A percentile compares a stretch with the other conserved stretches of the same genome.
phyloP scores from a whole-genome alignment of 2,329 filamentous ascomycete genomes.

The Aureobasidium pullulans region DNA sequence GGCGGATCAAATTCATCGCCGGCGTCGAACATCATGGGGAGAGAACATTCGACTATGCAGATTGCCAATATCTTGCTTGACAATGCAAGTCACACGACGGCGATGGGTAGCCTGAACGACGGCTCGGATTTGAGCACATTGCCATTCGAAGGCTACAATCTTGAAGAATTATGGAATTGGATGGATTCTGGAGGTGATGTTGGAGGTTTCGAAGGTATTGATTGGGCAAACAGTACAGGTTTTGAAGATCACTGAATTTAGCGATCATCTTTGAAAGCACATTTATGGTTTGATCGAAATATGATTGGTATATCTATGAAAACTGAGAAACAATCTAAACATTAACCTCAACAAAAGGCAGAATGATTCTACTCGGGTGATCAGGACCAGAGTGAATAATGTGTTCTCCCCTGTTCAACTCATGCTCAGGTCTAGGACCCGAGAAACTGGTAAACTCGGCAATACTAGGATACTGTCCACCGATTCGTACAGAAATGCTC shows the following conservation, averaged over 20 bases:
- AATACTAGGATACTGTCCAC: conserved; percentile 8
- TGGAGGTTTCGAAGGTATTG: neutral
- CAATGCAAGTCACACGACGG: neutral
- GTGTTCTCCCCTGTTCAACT: conserved; percentile 10
- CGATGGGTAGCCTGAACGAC: neutral
- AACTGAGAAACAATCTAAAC: neutral
- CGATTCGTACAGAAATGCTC: conserved; percentile 2
- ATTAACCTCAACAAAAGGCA: neutral
- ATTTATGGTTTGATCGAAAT: neutral
- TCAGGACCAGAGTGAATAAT: conserved; percentile 5
- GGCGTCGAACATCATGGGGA: neutral
- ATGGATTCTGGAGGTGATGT: conserved; percentile 7
- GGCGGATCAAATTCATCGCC: neutral
- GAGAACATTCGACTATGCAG: conserved; percentile 9
- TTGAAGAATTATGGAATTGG: conserved; percentile 11
- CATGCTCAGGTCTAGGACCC: neutral
- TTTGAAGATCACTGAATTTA: neutral
- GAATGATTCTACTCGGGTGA: conserved; percentile 5
- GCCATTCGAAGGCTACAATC: conserved; percentile 10
- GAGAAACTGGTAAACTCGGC: conserved; percentile 6
- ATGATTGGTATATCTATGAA: neutral
- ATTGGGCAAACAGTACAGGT: neutral
- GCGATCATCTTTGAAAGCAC: too few species aligned
- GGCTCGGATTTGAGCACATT: neutral
- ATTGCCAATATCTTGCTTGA: conserved; percentile 1